Conservation (phyloP, 371 early-diverging fungal genomes). For the Mortierella sp. region DNA sequence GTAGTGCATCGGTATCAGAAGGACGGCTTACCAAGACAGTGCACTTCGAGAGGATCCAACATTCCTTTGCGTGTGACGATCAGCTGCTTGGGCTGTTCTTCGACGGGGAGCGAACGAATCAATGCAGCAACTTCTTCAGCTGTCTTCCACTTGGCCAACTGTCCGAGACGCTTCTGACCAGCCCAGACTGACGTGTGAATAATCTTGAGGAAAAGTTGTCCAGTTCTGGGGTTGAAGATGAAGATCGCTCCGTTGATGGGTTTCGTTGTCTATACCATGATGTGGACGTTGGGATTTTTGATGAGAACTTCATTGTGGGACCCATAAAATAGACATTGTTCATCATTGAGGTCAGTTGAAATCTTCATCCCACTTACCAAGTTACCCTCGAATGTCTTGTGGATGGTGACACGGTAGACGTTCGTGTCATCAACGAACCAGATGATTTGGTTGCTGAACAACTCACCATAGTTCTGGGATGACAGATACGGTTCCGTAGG, state of each 20-base stretch:
- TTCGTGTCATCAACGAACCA: slow-evolving; percentile 99
- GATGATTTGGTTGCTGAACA: slow-evolving; percentile 97
- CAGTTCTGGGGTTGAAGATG: slow-evolving; percentile 98
- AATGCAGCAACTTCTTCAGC: slow-evolving; percentile 99
- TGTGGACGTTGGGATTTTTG: background rate
- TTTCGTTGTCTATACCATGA: slow-evolving; percentile 76
- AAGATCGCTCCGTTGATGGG: slow-evolving; percentile 99
- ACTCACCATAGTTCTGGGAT: slow-evolving; percentile 95
- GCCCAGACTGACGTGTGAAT: slow-evolving; percentile 99
- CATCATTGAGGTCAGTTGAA: background rate
- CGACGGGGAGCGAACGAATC: slow-evolving; percentile 97
- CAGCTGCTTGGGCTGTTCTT: slow-evolving; percentile 99
- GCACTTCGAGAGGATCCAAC: slow-evolving; percentile 98
- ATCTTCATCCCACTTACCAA: slow-evolving; percentile 63
- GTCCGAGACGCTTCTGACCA: slow-evolving; percentile 98
- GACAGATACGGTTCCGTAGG: slow-evolving; percentile 98
- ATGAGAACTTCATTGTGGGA: too few relatives aligned
- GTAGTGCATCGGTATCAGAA: background rate
- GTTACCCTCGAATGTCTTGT: slow-evolving; percentile 99
- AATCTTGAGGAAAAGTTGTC: slow-evolving; percentile 98
- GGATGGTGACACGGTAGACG: slow-evolving; percentile 99
- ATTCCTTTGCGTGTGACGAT: slow-evolving; percentile 99
- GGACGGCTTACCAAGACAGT: slow-evolving; percentile 59
- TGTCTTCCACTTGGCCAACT: slow-evolving; percentile 99
- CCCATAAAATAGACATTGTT: background rate